These are phyloP conservation scores for Cladosporium oxysporum DNA, from an alignment of 2,329 filamentous ascomycete genomes.

Conservation along the genomic window DNA sequence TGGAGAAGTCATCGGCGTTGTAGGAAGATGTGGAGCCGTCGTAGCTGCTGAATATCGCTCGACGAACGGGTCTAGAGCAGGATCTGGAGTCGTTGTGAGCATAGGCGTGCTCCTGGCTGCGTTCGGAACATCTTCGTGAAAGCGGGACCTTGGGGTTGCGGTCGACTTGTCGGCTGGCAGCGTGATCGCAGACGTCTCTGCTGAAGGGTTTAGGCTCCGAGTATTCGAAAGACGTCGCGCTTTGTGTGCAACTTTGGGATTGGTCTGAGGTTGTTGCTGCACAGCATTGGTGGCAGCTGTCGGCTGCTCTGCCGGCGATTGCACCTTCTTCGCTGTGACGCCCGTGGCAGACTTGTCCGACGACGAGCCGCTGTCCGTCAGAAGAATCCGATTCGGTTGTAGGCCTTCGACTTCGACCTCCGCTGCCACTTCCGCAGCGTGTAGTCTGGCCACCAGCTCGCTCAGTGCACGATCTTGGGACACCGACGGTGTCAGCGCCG, in stretches of 20 bases:
- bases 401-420: constrained; percentile 4
- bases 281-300: background rate
- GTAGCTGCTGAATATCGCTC: background rate
- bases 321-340: background rate
- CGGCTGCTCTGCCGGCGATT: background rate
- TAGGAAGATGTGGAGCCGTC: background rate
- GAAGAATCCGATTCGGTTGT: background rate
- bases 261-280: background rate
- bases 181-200: background rate
- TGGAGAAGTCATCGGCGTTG: background rate
- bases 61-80: background rate
- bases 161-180: background rate
- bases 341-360: constrained; percentile 8
- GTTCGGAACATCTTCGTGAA: background rate
- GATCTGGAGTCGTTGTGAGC: background rate
- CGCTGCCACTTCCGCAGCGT: background rate
- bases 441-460: constrained; percentile 3
- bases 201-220: background rate
- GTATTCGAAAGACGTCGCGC: background rate
- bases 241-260: background rate
- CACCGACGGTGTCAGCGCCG: background rate
- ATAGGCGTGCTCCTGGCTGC: background rate
- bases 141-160: background rate
- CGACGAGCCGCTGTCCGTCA: constrained; percentile 1
- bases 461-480: constrained; percentile 1